phyloP scores from a whole-genome alignment of 2,329 filamentous ascomycete species.

The Pseudogymnoascus sp. region DNA sequence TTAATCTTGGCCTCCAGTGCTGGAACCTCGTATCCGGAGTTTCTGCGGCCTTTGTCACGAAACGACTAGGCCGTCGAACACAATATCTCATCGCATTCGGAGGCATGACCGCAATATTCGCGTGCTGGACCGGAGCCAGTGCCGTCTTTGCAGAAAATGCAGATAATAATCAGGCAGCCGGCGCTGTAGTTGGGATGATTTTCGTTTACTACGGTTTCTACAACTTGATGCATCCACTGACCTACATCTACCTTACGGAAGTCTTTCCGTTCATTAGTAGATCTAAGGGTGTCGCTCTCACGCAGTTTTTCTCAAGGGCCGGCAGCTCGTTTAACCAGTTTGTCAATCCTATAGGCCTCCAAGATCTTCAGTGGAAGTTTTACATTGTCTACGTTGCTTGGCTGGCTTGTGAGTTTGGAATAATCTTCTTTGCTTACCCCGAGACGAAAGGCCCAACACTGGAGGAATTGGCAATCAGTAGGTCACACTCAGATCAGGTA shows the following conservation, averaged over 20 bases:
- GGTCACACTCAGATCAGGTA: background rate
- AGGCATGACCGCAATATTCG: constrained; percentile 7
- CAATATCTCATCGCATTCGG: background rate
- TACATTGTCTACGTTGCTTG: constrained; percentile 32
- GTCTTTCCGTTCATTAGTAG: constrained; percentile 11
- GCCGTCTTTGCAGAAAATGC: background rate
- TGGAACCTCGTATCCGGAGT: constrained; percentile 7
- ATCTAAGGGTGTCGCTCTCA: constrained; percentile 6
- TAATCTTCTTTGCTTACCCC: constrained; percentile 23
- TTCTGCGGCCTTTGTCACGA: constrained; percentile 12
- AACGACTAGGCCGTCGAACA: constrained; percentile 12
- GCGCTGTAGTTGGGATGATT: constrained; percentile 32
- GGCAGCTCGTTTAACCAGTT: constrained; percentile 26
- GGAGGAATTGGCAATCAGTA: constrained; percentile 31
- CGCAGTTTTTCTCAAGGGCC: constrained; percentile 3
- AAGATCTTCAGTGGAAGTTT: constrained; percentile 31
- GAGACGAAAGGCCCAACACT: constrained; percentile 33
- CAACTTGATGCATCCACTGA: constrained; percentile 18
- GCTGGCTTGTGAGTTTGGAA: constrained; percentile 12
- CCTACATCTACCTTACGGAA: constrained; percentile 11
- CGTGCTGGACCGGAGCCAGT: background rate
- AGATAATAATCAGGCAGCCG: background rate
- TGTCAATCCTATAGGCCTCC: constrained; percentile 33
- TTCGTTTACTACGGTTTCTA: constrained; percentile 33
- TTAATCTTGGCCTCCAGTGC: constrained; percentile 12